These are phyloP conservation scores for Saccharomycopsis sp. DNA, from an alignment of 805 yeast genomes.

Conservation along the genomic window DNA sequence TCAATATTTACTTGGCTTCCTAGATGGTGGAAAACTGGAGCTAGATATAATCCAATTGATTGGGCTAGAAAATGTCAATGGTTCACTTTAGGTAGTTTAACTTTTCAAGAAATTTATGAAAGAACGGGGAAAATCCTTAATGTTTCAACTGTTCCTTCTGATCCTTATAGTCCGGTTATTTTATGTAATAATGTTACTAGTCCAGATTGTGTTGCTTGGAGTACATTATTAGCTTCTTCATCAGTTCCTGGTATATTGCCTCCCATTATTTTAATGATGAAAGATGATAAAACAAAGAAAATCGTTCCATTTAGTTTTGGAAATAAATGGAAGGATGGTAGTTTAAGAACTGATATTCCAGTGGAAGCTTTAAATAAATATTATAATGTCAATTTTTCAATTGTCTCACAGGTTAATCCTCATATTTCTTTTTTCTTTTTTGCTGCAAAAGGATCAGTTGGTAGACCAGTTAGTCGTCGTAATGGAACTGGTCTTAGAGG, in stretches of 20 bases:
- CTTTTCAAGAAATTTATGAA: conserved; percentile 60
- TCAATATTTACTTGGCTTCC: conserved; percentile 48
- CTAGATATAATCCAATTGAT: conserved; percentile 61
- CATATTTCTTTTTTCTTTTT: conserved; percentile 67
- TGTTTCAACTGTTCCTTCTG: conserved; percentile 72
- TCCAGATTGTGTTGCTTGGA: conserved; percentile 78
- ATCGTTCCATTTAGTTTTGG: conserved; percentile 66
- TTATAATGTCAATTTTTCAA: conserved; percentile 64
- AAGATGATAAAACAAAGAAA: conserved; percentile 28
- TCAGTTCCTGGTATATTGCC: conserved; percentile 78
- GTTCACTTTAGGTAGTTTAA: conserved; percentile 64
- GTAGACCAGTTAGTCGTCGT: conserved; percentile 59
- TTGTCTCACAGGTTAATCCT: conserved; percentile 78
- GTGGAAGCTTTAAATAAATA: conserved; percentile 61
- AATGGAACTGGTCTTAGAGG: conserved; percentile 56
- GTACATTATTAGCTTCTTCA: conserved; percentile 61
- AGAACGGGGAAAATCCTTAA: conserved; percentile 63
- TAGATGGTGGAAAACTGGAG: conserved; percentile 66
- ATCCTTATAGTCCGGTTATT: conserved; percentile 73
- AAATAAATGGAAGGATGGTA: conserved; percentile 70
- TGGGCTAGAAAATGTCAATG: conserved; percentile 64
- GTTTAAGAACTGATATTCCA: conserved; percentile 70
- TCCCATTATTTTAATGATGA: conserved; percentile 74
- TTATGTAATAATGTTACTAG: conserved; percentile 67
- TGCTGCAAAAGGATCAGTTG: conserved; percentile 74